These are phyloP conservation scores for Colletotrichum cereale DNA, from an alignment of 2,329 filamentous ascomycete species.

Conservation along the genomic window DNA sequence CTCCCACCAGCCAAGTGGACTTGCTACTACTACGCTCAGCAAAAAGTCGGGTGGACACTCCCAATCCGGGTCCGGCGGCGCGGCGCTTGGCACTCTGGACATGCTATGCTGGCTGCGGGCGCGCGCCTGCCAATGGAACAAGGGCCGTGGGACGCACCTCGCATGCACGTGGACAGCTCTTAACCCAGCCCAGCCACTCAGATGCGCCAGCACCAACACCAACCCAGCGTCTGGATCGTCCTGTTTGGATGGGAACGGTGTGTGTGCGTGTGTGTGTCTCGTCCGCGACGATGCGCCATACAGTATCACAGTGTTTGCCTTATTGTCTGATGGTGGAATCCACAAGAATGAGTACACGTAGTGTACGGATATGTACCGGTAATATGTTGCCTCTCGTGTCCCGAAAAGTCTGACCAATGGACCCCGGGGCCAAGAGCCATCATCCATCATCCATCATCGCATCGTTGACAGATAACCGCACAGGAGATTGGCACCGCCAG, in stretches of 20 bases:
- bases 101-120: constrained; percentile 5
- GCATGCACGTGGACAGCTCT: constrained; percentile 16
- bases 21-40: too few relatives aligned
- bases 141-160: neutral
- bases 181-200: neutral
- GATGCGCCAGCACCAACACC: constrained; percentile 3
- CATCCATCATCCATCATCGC: constrained; percentile 25
- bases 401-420: neutral
- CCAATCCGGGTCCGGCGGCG: constrained; percentile 34
- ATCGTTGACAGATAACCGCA: constrained; percentile 22
- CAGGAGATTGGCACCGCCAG: neutral
- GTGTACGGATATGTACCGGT: too few relatives aligned
- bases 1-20: constrained; percentile 1
- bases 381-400: neutral
- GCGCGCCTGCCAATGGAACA: constrained; percentile 16
- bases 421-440: neutral
- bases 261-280: neutral
- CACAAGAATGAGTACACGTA: neutral
- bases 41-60: constrained; percentile 33
- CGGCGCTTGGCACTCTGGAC: constrained; percentile 31
- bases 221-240: neutral
- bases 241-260: constrained; percentile 1
- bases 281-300: neutral
- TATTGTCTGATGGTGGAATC: constrained; percentile 3
- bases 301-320: constrained; percentile 14